These are phyloP conservation scores for Mycena maculata DNA, from an alignment of 768 basidiomycete genomes.

Conservation along the genomic window DNA sequence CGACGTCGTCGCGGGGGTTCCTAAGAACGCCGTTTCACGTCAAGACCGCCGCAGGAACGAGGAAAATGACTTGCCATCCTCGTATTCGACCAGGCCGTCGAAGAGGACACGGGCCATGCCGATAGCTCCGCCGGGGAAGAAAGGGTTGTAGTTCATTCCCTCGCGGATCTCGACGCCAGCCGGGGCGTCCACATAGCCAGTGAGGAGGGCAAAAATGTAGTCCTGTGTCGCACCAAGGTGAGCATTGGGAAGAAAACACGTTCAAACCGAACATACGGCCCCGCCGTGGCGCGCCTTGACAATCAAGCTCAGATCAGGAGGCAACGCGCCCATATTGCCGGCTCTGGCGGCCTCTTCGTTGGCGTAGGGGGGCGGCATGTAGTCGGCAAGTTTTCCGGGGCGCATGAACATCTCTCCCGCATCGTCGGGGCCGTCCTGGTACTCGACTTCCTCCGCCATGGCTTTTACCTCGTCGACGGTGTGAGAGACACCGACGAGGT, in stretches of 20 bases:
- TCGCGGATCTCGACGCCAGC: constrained; percentile 95
- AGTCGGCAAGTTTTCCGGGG: constrained; percentile 98
- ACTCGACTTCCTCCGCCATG: constrained; percentile 98
- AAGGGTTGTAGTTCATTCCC: constrained; percentile 99
- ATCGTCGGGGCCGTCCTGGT: constrained; percentile 94
- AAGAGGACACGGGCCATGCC: constrained; percentile 98
- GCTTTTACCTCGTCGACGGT: constrained; percentile 88
- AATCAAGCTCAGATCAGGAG: constrained; percentile 97
- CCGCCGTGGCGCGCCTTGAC: constrained; percentile 98
- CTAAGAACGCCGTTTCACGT: constrained; percentile 57
- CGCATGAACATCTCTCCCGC: constrained; percentile 99
- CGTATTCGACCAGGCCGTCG: constrained; percentile 96
- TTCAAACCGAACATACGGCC: constrained; percentile 71
- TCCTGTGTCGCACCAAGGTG: constrained; percentile 63
- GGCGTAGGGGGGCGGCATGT: constrained; percentile 93
- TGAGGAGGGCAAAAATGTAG: constrained; percentile 96
- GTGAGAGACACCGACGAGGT: constrained; percentile 98
- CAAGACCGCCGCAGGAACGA: background rate
- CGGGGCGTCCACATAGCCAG: constrained; percentile 96
- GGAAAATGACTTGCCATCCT: constrained; percentile 73
- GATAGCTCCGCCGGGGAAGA: constrained; percentile 98
- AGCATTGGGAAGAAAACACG: constrained; percentile 14
- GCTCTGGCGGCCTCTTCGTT: constrained; percentile 98
- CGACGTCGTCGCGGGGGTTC: constrained; percentile 94
- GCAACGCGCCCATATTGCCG: constrained; percentile 92